Evolutionary conservation across 139 green algal species (phyloP).

Genomic region (Volvox africanus): DNA sequence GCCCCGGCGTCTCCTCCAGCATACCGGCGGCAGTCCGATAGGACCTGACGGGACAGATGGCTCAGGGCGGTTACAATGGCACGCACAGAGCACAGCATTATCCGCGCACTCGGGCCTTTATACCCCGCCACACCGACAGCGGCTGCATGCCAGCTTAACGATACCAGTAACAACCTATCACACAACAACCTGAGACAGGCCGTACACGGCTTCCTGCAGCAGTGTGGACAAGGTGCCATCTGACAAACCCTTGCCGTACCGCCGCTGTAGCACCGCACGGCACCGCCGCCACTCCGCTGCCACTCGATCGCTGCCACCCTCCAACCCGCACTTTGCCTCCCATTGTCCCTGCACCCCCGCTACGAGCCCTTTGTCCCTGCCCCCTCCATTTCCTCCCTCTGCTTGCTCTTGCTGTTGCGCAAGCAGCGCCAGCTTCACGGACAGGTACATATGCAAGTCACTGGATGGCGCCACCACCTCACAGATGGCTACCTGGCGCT

Average conservation of each 20-base stretch:
- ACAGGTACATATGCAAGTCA: constrained; percentile 47
- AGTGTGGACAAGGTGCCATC: neutral
- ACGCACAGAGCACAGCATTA: too few relatives aligned
- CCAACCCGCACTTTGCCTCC: neutral
- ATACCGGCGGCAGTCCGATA: too few relatives aligned
- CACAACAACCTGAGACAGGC: neutral
- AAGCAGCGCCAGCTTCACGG: constrained; percentile 22
- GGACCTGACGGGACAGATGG: too few relatives aligned
- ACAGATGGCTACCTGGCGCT: neutral
- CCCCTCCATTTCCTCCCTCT: neutral
- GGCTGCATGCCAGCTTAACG: too few relatives aligned
- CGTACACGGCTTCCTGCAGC: constrained; percentile 1
- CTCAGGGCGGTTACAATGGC: too few relatives aligned
- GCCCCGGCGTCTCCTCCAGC: too few relatives aligned
- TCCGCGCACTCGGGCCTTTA: too few relatives aligned
- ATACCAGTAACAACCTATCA: too few relatives aligned
- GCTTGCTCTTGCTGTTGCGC: neutral
- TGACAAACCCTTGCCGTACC: constrained; percentile 7
- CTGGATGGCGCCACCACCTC: constrained; percentile 3
- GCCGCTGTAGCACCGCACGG: neutral
- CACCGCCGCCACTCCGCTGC: neutral
- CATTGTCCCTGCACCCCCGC: neutral
- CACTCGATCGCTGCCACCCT: neutral
- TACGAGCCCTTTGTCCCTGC: neutral
- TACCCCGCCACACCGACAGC: too few relatives aligned